Evolutionary conservation across 192 early-diverging fungal genomes (phyloP).

Genomic region (Umbelopsis isabellina): DNA sequence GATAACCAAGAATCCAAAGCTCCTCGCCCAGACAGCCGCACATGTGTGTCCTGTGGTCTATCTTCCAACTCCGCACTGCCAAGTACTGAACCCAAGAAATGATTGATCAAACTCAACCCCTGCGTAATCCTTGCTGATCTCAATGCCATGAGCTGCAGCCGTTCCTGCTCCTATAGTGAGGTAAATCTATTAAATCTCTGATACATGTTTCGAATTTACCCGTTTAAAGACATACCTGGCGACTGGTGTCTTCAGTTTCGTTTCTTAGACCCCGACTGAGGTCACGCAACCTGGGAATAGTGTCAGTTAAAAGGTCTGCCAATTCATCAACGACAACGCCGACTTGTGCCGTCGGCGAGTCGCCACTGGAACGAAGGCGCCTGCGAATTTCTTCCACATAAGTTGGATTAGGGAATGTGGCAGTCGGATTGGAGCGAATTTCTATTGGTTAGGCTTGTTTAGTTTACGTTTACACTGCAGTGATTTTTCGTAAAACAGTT

Average conservation of each 20-base stretch:
- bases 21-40: constrained; percentile 2
- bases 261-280: constrained; percentile 17
- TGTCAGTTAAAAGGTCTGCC: constrained; percentile 27
- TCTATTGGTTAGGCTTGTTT: constrained; percentile 5
- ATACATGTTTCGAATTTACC: too few relatives aligned
- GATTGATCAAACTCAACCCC: constrained; percentile 37
- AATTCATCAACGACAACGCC: constrained; percentile 40
- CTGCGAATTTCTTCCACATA: constrained; percentile 34
- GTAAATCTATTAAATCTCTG: too few relatives aligned
- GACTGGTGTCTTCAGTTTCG: constrained; percentile 11
- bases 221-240: neutral
- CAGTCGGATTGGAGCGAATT: constrained; percentile 17
- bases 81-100: constrained; percentile 39
- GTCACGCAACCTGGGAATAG: constrained; percentile 29
- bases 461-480: neutral
- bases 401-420: constrained; percentile 25
- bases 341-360: constrained; percentile 32
- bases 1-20: constrained; percentile 15
- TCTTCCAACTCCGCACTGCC: constrained; percentile 29
- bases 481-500: neutral
- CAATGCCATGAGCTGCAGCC: constrained; percentile 3
- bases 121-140: constrained; percentile 34
- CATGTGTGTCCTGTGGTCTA: constrained; percentile 4
- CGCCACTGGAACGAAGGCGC: constrained; percentile 24
- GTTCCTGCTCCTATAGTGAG: neutral